Evolutionary conservation across 768 basidiomycete genomes (phyloP).

Genomic region (Strobilomyces echinocephalus): DNA sequence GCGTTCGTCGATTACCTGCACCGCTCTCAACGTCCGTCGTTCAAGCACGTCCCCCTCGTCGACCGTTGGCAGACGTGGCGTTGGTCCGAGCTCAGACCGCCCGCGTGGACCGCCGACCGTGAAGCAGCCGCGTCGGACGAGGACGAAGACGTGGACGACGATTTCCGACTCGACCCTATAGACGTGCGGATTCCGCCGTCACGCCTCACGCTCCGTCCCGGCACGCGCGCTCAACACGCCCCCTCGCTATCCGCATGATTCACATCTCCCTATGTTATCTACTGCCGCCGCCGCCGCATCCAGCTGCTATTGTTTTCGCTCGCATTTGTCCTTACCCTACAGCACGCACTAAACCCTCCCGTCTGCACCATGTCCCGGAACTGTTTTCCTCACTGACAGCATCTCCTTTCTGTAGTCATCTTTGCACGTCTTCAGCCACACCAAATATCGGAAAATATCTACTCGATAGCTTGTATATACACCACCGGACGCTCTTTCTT

Average conservation of each 20-base stretch:
- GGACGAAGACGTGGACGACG: constrained; percentile 25
- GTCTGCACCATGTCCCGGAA: constrained; percentile 7
- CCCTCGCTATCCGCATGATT: constrained; percentile 16
- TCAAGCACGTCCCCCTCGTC: constrained; percentile 20
- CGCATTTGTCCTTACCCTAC: constrained; percentile 24
- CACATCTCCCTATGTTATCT: constrained; percentile 7
- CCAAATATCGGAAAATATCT: constrained; percentile 18
- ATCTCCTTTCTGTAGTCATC: constrained; percentile 24
- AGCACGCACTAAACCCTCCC: constrained; percentile 17
- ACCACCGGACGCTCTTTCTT: constrained; percentile 14
- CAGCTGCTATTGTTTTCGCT: constrained; percentile 16
- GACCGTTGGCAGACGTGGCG: constrained; percentile 33
- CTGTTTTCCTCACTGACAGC: constrained; percentile 20
- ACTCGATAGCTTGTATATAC: constrained; percentile 24
- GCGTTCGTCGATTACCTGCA: constrained; percentile 21
- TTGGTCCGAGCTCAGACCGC: constrained; percentile 31
- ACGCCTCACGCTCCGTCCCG: constrained; percentile 10
- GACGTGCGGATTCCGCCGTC: constrained; percentile 12
- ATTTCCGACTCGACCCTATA: constrained; percentile 11
- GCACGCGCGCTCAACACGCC: constrained; percentile 13
- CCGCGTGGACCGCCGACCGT: constrained; percentile 19
- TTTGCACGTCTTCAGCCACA: constrained; percentile 16
- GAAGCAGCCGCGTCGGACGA: constrained; percentile 12
- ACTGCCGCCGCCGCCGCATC: not conserved
- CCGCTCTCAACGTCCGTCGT: constrained; percentile 21